These are phyloP conservation scores for Solanum gracilifrons DNA, from an alignment of 257 asterid species.

Conservation along the genomic window DNA sequence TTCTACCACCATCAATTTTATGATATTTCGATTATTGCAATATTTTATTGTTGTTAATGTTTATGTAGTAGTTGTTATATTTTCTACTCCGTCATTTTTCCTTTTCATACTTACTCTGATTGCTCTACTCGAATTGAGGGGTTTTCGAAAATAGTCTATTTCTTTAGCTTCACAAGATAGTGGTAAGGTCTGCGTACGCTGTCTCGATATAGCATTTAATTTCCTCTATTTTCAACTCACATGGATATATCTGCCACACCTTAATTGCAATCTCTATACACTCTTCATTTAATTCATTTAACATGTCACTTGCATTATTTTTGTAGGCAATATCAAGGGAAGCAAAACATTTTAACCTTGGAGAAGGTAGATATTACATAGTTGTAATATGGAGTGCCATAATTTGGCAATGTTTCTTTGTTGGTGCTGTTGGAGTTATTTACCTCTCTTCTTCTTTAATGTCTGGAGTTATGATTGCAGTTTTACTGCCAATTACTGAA, in stretches of 20 bases:
- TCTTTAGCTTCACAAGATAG: no score
- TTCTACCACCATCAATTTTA: background rate
- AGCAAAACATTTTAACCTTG: background rate
- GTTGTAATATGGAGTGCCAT: background rate
- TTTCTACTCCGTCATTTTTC: background rate
- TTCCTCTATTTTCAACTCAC: background rate
- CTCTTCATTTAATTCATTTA: background rate
- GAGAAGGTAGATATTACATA: background rate
- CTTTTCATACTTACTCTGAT: no score
- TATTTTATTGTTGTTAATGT: no score
- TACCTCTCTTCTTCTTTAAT: background rate
- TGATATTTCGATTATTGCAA: background rate
- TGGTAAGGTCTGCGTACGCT: rapidly evolving
- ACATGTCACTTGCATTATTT: background rate
- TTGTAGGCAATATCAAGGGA: background rate
- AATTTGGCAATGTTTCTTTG: background rate
- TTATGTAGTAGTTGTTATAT: no score
- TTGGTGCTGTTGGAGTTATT: background rate
- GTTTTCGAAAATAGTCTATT: rapidly evolving
- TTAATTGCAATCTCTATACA: background rate
- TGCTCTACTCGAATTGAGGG: rapidly evolving
- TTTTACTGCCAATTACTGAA: background rate
- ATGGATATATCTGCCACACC: background rate
- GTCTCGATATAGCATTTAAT: background rate
- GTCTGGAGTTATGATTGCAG: background rate